Evolutionary conservation across 2,329 filamentous ascomycete species (phyloP).

Genomic region (Exophiala aquamarina): DNA sequence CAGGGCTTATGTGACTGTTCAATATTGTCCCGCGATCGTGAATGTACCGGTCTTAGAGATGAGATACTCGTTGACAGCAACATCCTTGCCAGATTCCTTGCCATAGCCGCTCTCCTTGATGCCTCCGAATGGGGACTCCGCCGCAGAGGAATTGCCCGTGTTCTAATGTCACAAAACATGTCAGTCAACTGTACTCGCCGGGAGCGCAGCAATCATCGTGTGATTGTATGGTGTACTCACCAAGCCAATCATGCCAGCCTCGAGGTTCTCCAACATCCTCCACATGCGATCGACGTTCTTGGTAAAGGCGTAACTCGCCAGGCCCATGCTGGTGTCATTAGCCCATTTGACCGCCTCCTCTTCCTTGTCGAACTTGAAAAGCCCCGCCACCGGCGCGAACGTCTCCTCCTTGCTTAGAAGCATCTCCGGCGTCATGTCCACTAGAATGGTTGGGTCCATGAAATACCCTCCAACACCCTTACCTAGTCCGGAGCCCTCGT

Average conservation of each 20-base stretch:
- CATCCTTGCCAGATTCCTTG: constrained; percentile 67
- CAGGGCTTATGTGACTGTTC: constrained; percentile 1
- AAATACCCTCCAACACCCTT: constrained; percentile 59
- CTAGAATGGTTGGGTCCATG: constrained; percentile 68
- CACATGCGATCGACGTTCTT: constrained; percentile 66
- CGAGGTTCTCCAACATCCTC: constrained; percentile 65
- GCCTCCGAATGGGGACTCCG: constrained; percentile 66
- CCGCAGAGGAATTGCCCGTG: constrained; percentile 62
- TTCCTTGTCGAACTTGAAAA: constrained; percentile 66
- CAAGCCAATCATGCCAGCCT: constrained; percentile 69
- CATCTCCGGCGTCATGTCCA: constrained; percentile 60
- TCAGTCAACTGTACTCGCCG: too few relatives aligned
- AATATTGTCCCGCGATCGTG: constrained; percentile 59
- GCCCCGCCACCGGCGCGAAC: constrained; percentile 63
- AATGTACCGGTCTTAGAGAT: constrained; percentile 67
- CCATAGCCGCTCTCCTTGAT: constrained; percentile 69
- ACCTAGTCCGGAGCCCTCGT: constrained; percentile 51
- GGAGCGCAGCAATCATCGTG: too few relatives aligned
- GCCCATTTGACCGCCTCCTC: constrained; percentile 57
- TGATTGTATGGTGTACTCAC: too few relatives aligned
- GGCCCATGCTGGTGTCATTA: constrained; percentile 28
- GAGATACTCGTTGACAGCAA: constrained; percentile 62
- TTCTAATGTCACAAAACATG: constrained; percentile 17
- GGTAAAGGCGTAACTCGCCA: constrained; percentile 66
- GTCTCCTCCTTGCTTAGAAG: constrained; percentile 59